A percentile compares a stretch with the other conserved stretches of the same genome.
Evolutionary conservation across 2,329 filamentous ascomycete genomes (phyloP).

Genomic region (Claviceps pazoutovae): DNA sequence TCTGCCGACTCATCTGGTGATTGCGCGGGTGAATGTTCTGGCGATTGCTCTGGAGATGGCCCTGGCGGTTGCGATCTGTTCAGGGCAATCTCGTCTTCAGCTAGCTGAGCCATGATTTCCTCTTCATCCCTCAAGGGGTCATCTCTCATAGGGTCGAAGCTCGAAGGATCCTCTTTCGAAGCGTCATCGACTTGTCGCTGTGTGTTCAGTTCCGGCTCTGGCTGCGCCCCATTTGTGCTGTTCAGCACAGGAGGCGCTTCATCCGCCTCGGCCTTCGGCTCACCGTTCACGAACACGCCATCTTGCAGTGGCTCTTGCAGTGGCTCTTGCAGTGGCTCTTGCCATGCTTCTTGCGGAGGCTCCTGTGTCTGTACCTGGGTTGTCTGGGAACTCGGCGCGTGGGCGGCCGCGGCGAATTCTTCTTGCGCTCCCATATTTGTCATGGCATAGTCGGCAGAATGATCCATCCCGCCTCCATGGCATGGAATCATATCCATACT

Average conservation of each 20-base stretch:
- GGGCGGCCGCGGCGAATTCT: not conserved
- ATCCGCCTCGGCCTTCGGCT: not conserved
- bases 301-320: slow-evolving; percentile 1
- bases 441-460: slow-evolving; percentile 30
- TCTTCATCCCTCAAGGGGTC: not conserved
- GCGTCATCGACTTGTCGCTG: not conserved
- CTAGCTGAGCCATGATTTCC: not conserved
- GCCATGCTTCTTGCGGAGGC: slow-evolving; percentile 1
- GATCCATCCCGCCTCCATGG: slow-evolving; percentile 26
- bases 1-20: too few species aligned
- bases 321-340: slow-evolving; percentile 1
- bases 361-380: not conserved
- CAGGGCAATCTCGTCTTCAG: slow-evolving; percentile 5
- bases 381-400: not conserved
- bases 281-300: slow-evolving; percentile 8
- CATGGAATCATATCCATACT: slow-evolving; percentile 47
- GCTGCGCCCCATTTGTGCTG: not conserved
- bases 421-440: slow-evolving; percentile 15
- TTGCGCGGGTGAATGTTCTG: too few species aligned
- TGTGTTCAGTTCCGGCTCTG: not conserved
- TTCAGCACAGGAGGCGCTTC: not conserved
- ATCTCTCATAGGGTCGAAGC: not conserved
- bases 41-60: not conserved
- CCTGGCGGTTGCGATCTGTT: slow-evolving; percentile 11
- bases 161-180: not conserved